Evolutionary conservation across 2,329 filamentous ascomycete species (phyloP), one percentile per base, ranked within the genome.

Genomic region (Colletotrichum navitas): DNA sequence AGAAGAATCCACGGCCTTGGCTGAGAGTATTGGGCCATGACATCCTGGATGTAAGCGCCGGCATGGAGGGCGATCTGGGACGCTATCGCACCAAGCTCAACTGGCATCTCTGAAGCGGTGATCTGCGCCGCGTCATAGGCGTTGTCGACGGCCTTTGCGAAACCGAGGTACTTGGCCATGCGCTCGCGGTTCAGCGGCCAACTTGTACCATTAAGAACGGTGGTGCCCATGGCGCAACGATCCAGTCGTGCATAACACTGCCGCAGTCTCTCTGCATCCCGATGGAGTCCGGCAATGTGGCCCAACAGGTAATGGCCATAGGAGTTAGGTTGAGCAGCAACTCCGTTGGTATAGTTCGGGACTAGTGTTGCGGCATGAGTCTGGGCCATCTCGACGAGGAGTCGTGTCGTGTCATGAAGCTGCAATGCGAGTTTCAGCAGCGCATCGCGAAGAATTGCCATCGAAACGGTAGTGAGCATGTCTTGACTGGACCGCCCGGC

Each of bases 401-500:
- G 61, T 6, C 26, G 6, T 10, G 69, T 64, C 29, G 69, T 72
- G 43, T 36, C 24, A 24, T 55, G 66, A 3, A 72, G 66, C 39
- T 69, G 59, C n/a, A n/a, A 49, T 21, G 36, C 66, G 7, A 72
- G 60, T n/a, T 51, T 63, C 7, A 72, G 47, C 2, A 69, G 41
- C 2, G 59, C 66, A 18, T 72, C 69, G 47, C 69, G 69, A 11
- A 64, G 51, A n/a, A 72, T 65, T 1, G 66, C 34, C 3, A 56
- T 51, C 5, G 59, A 54, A 21, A 52, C 69, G 8, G 69, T 72
- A 11, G 59, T 60, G 24, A 72, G 65, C 69, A 72, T 72, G 10
- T 72, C 69, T 6, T 72, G 69, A n/a, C 69, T 72, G 1, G 69
- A 72, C 3, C 69, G 66, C 7, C 69, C 69, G n/a, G 69, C 69